Evolutionary conservation across 495 filamentous ascomycete genomes (phyloP), one percentile per base, ranked within the genome.

Genomic region (Aspergillus taichungensis): DNA sequence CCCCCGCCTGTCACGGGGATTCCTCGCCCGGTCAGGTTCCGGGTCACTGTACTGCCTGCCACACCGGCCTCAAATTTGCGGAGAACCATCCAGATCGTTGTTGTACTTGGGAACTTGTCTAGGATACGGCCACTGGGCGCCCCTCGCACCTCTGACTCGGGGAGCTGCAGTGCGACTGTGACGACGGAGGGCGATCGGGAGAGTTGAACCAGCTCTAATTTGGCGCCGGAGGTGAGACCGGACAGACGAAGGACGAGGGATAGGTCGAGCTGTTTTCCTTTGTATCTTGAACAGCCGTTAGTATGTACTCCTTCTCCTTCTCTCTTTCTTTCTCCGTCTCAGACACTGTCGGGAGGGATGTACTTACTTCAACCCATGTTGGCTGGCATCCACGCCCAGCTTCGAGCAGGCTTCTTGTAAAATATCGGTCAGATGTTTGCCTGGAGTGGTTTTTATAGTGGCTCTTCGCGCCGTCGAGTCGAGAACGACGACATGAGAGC

Each of bases 401-500:
- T 89, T 94, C 45, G 66, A 66, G 57, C 91, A 97, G 34, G 90
- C 90, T 61, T 97, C 87, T 43, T 85, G 74, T 18, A 94, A 67
- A 2, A 98, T 72, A 61, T 96, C 90, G 27, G 82, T 82, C 43
- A 98, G 64, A 46, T 84, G 78, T 48, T 79, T 94, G 27, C 73
- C 74, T 6, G 94, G 88, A 0, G 75, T 82, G 30, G 90, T 88
- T 62, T 92, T 94, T 60, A 98, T 69, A n/a, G 75, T 83, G 31
- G 76, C 75, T 52, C 84, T 75, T 48, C 80, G 77, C 48, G 85
- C 77, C 47, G 84, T 78, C 31, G 82, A 74, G 58, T 91, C 85
- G 37, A 95, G 76, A 32, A 98, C 86, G 50, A 91, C 82, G 46
- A 98, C 85, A 61, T 92, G 85, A 30, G 91, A 84, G 47, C 87